Base-by-base conservation (phyloP, 345 rosid species). In the Laguncularia racemosa region DNA sequence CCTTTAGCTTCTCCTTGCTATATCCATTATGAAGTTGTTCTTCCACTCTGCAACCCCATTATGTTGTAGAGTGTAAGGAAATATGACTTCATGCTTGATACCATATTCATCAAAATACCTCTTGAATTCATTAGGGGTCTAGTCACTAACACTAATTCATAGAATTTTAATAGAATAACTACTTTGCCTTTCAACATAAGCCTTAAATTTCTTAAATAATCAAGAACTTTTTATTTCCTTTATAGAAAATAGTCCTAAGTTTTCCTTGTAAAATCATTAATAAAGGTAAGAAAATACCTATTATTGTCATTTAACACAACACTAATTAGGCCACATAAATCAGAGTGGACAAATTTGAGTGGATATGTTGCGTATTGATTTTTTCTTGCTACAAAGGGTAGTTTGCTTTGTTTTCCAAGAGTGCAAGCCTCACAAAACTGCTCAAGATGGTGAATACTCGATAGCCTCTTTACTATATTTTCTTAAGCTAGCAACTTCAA, bases 61-160 rank as follows among this genome's bases (percentile, higher is more conserved):
- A 13, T 64, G 50, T n/a, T 66, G n/a, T 2, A 59, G 70, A 9
- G 64, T 20, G 17, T 53, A 59, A 13, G 65, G 19, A 52, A 40
- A 15, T 15, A 43, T 59, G 0, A 65, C 26, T 44, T 58, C 19
- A 14, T 47, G 52, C 13, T 58, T 4, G 0, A 65, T 52, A 12
- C 59, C 53, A 53, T 62, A 14, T 10, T 6, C 3, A 1, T 23
- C 28, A 46, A 20, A 62, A 19, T 15, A 62, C 15, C 13, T 14
- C 12, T 3, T 9, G 38, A 53, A 62, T 13, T 44, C 53, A 6
- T 46, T 23, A 2, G 51, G 52, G 40, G 13, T 52, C 20, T 20
- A 61, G 12, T 61, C 43, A 13, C 59, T 52, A 1, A 49, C 60
- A 4, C 38, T 33, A 57, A 57, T 53, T 13, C 12, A 4, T 12